Evolutionary conservation across 257 asterid genomes (phyloP).

Genomic region (Linaria vulgaris): DNA sequence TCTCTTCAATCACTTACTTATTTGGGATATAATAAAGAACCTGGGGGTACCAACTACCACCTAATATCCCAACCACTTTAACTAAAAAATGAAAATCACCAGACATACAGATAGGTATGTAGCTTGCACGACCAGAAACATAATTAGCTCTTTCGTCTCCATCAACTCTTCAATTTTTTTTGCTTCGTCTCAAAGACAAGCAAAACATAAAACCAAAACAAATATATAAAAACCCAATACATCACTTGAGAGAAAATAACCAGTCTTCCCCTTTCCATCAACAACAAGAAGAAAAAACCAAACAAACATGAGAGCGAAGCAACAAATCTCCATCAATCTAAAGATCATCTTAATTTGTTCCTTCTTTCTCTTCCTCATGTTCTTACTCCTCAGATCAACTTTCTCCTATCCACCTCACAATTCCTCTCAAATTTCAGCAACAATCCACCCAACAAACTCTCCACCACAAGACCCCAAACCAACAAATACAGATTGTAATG

Average conservation of each 20-base stretch:
- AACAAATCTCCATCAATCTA: conserved; percentile 34
- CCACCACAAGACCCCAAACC: conserved; percentile 23
- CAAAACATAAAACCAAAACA: background rate
- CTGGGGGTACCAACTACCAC: conserved; percentile 15
- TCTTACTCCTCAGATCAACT: conserved; percentile 37
- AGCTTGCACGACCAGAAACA: conserved; percentile 32
- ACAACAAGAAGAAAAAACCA: background rate
- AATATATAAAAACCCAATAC: too few species aligned
- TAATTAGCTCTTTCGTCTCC: conserved; percentile 26
- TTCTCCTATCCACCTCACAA: conserved; percentile 24
- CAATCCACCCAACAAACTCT: conserved; percentile 14
- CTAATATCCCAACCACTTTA: conserved; percentile 19
- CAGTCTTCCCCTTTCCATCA: background rate
- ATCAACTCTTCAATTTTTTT: conserved; percentile 15
- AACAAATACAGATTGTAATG: conserved; percentile 25
- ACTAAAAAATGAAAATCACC: conserved; percentile 21
- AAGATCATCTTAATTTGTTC: conserved; percentile 39
- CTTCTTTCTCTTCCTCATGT: conserved; percentile 41
- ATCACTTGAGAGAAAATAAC: background rate
- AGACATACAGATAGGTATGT: conserved; percentile 18
- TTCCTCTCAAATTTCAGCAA: background rate
- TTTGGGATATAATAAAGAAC: background rate
- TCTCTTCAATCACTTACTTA: conserved; percentile 1
- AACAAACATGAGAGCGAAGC: conserved; percentile 40
- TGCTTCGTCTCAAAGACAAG: conserved; percentile 32